Conservation (phyloP, 2,329 filamentous ascomycete genomes). For the Paraconiothyrium sp. region DNA sequence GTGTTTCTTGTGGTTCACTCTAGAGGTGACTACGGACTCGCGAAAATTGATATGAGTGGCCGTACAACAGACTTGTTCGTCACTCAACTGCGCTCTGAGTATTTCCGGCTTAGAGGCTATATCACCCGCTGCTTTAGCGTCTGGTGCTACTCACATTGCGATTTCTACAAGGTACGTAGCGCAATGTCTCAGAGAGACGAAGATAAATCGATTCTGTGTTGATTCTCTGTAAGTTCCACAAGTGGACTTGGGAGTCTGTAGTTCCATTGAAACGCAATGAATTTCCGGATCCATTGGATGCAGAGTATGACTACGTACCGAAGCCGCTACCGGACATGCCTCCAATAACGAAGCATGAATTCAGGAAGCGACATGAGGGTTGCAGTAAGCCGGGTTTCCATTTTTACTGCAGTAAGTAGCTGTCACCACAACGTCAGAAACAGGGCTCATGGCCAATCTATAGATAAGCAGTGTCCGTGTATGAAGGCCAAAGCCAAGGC, state of each 20-base stretch:
- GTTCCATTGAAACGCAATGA: background rate
- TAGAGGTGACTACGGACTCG: background rate
- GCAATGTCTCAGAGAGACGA: background rate
- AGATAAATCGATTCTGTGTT: no score
- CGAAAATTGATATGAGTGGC: constrained; percentile 2
- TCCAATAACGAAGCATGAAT: constrained; percentile 18
- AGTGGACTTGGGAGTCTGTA: background rate
- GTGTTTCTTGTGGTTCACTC: background rate
- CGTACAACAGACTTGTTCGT: constrained; percentile 3
- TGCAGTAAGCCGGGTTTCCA: background rate
- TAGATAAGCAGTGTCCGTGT: background rate
- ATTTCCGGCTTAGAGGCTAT: constrained; percentile 4
- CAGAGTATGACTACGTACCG: constrained; percentile 14
- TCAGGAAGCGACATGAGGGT: constrained; percentile 10
- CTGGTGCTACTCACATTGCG: constrained; percentile 10
- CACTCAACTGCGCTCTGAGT: constrained; percentile 3
- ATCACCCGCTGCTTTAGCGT: constrained; percentile 1
- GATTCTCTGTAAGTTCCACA: background rate
- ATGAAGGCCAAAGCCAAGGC: background rate
- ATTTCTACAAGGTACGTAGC: constrained; percentile 5
- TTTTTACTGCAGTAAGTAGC: background rate
- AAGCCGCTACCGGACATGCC: constrained; percentile 14
- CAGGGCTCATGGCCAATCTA: background rate
- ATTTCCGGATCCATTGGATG: constrained; percentile 3
- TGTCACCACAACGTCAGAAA: background rate